Evolutionary conservation across 129 eudicot genomes (phyloP), one percentile per base, ranked within the genome.

Genomic region (Erigeron canadensis): DNA sequence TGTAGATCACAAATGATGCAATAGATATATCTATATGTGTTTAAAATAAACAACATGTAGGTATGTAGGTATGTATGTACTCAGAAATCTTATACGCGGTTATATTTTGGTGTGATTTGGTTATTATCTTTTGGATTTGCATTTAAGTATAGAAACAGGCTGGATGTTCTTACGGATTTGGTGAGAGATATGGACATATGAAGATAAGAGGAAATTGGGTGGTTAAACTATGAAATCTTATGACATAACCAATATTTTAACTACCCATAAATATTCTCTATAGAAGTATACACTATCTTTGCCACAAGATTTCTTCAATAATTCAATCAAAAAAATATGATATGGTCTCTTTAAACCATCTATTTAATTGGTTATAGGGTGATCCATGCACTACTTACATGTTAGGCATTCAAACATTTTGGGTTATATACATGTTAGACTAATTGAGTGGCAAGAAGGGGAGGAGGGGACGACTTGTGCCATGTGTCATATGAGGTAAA

Each of bases 221-320:
- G 63, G 77, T 78, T 77, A 73, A 77, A 70, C 67, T 19, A 70
- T 77, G 81, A 77, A 71, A 77, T 77, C 81, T 77, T 77, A 55
- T 77, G 81, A 77, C 62, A 77, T 77, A 71, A 77, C 81, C 81
- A 72, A 71, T 71, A 77, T 71, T 77, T 77, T 77, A 77, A 77
- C 81, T 59, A 42, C 58, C 18, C 58, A n/a, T 17, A 60, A 38
- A 69, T 59, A 59, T 69, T 13, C 72, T 64, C 63, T 64, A 47
- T 61, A 28, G 39, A 34, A 58, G 21, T 11, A 59, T 44, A 72
- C 76, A 23, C 28, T 7, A 72, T 72, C 76, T 72, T 72, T 45
- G 76, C 76, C 42, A 63, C 47, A 70, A 51, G 81, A 77, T 77
- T 70, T 41, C 61, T 53, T 62, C 28, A 19, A 58, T 63, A 17